Conservation (phyloP, 169 alveolate species). For the Toxoplasma gondii region DNA sequence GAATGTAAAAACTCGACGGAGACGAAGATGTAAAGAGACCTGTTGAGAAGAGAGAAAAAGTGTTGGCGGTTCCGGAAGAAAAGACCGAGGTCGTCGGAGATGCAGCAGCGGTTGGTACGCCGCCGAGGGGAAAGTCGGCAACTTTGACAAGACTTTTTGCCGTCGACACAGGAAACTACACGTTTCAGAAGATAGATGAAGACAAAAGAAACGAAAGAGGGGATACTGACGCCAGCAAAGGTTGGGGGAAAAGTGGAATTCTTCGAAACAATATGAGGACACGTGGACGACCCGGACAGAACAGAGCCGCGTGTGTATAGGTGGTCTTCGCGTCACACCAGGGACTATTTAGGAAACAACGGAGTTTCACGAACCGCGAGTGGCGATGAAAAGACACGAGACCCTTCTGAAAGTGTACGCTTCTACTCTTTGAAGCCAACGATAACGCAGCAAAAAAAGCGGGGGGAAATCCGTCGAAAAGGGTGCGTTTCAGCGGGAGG, state of each 20-base stretch:
- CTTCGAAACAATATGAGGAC: neutral
- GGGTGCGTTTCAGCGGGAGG: constrained; percentile 9
- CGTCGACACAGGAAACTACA: neutral
- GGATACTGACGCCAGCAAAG: neutral
- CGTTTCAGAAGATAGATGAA: neutral
- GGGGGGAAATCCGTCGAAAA: neutral
- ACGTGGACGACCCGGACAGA: neutral
- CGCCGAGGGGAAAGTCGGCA: neutral
- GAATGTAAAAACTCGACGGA: neutral
- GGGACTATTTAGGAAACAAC: neutral
- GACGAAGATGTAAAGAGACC: neutral
- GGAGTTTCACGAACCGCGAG: neutral
- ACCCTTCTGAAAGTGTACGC: neutral
- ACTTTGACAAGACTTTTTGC: neutral
- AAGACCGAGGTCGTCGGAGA: neutral
- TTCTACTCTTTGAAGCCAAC: neutral
- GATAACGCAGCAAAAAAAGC: neutral
- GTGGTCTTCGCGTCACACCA: neutral
- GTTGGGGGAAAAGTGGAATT: neutral
- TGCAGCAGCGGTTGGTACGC: neutral
- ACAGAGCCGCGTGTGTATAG: neutral
- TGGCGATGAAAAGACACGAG: neutral
- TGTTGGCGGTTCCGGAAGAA: neutral
- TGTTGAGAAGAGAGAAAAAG: neutral
- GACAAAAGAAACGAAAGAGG: neutral